phyloP scores from a whole-genome alignment of 768 basidiomycete species.

The Hypsizygus marmoreus region DNA sequence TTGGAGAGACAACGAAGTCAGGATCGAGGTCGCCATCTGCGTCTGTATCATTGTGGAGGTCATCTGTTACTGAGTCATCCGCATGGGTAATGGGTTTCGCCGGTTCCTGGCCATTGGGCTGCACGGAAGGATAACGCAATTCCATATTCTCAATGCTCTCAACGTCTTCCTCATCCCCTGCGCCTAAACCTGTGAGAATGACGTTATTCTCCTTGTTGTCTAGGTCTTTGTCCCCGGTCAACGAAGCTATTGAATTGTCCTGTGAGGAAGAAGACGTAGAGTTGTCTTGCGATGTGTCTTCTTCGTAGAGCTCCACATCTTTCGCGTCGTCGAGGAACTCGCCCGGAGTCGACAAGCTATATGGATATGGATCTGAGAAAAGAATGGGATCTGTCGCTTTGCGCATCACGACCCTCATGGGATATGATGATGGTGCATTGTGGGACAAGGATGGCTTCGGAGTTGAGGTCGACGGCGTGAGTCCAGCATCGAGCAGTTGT shows the following conservation, averaged over 20 bases:
- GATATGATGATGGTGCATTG: constrained; percentile 3
- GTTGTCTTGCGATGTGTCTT: constrained; percentile 26
- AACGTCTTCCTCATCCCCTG: background rate
- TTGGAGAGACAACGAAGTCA: constrained; percentile 29
- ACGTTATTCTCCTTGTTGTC: constrained; percentile 15
- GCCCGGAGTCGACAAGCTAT: constrained; percentile 46
- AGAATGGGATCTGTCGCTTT: constrained; percentile 34
- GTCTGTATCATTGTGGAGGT: constrained; percentile 28
- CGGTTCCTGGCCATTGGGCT: background rate
- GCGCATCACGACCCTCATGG: constrained; percentile 15
- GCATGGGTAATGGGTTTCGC: background rate
- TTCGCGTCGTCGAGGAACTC: constrained; percentile 11
- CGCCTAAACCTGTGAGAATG: constrained; percentile 11
- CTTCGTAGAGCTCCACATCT: constrained; percentile 22
- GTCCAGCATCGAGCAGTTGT: no score
- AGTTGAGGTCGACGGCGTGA: background rate
- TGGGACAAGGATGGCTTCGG: background rate
- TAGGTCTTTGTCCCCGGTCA: constrained; percentile 24
- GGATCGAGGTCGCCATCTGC: constrained; percentile 39
- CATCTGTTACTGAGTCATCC: background rate
- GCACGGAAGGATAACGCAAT: constrained; percentile 21
- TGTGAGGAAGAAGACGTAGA: constrained; percentile 34
- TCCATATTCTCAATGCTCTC: constrained; percentile 15
- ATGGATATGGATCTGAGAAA: constrained; percentile 46
- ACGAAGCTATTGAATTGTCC: no score